Percentiles rank a stretch among this genome's conserved stretches.
Evolutionary conservation across 2,329 filamentous ascomycete genomes (phyloP).

Genomic region (Fonsecaea pedrosoi): DNA sequence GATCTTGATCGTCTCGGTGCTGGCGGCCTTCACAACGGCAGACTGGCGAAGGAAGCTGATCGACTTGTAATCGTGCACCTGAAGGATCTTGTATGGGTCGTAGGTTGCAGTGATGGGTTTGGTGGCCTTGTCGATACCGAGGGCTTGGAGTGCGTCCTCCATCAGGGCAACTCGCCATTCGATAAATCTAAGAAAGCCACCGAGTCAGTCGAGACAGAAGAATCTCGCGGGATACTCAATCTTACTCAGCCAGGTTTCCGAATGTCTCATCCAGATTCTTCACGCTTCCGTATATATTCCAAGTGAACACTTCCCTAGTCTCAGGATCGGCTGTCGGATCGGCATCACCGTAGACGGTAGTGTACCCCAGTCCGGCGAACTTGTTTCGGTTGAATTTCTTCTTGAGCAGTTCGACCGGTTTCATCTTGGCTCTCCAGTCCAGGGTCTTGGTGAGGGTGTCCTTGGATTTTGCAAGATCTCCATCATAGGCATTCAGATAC

Average conservation of each 20-base stretch:
- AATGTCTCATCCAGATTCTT: slow-evolving; percentile 83
- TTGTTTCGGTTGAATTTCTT: slow-evolving; percentile 70
- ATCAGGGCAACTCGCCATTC: slow-evolving; percentile 89
- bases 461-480: slow-evolving; percentile 74
- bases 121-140: slow-evolving; percentile 73
- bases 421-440: slow-evolving; percentile 78
- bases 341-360: slow-evolving; percentile 66
- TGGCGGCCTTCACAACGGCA: slow-evolving; percentile 75
- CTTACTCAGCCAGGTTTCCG: slow-evolving; percentile 79
- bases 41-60: slow-evolving; percentile 87
- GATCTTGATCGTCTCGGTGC: slow-evolving; percentile 78
- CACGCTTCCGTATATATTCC: slow-evolving; percentile 91
- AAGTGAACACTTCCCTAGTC: slow-evolving; percentile 73
- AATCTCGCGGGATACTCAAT: too few species aligned
- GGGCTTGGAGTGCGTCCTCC: slow-evolving; percentile 80
- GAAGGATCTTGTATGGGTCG: slow-evolving; percentile 88
- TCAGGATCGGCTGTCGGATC: slow-evolving; percentile 45
- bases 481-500: slow-evolving; percentile 88
- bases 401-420: slow-evolving; percentile 71
- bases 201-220: slow-evolving; percentile 2
- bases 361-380: slow-evolving; percentile 80
- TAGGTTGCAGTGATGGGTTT: slow-evolving; percentile 72
- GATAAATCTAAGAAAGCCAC: slow-evolving; percentile 69
- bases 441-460: slow-evolving; percentile 80
- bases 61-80: slow-evolving; percentile 91